A percentile compares a stretch with the other conserved stretches of the same genome.
These are phyloP conservation scores for Globisporangium yorkense DNA, from an alignment of 352 stramenopile genomes.

Conservation along the genomic window DNA sequence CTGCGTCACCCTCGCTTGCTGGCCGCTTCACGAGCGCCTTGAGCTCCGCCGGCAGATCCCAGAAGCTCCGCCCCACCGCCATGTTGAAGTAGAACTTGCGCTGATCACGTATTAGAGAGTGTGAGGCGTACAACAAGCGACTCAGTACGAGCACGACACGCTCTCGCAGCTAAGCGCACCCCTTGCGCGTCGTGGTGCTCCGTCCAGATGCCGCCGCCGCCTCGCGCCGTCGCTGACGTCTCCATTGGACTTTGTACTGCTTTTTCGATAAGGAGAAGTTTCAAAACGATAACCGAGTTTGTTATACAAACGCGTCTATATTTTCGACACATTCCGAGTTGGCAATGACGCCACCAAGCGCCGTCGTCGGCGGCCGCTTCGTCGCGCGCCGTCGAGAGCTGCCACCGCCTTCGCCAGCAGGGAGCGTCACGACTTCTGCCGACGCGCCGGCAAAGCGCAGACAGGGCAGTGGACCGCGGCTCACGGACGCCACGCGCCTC, in stretches of 20 bases:
- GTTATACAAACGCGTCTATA: too few species aligned
- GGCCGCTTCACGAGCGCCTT: slow-evolving; percentile 38
- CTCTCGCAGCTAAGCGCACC: slow-evolving; percentile 19
- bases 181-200: slow-evolving; percentile 55
- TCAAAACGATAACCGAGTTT: too few species aligned
- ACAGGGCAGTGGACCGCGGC: slow-evolving; percentile 8
- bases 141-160: too few species aligned
- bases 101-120: slow-evolving; percentile 15
- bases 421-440: neutral
- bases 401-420: too few species aligned
- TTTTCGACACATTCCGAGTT: too few species aligned
- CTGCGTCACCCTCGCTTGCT: neutral
- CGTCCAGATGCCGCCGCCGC: slow-evolving; percentile 54
- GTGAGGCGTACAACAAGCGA: neutral
- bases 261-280: neutral
- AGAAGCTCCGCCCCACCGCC: slow-evolving; percentile 65
- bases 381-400: too few species aligned
- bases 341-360: too few species aligned
- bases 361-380: too few species aligned
- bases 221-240: neutral
- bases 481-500: slow-evolving; percentile 13
- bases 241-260: neutral
- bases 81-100: slow-evolving; percentile 82
- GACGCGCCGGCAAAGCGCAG: neutral
- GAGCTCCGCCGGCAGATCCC: slow-evolving; percentile 55